Evolutionary conservation across 108 stramenopile species (phyloP), one percentile per base, ranked within the genome.

Genomic region (Skeletonema marinoi): DNA sequence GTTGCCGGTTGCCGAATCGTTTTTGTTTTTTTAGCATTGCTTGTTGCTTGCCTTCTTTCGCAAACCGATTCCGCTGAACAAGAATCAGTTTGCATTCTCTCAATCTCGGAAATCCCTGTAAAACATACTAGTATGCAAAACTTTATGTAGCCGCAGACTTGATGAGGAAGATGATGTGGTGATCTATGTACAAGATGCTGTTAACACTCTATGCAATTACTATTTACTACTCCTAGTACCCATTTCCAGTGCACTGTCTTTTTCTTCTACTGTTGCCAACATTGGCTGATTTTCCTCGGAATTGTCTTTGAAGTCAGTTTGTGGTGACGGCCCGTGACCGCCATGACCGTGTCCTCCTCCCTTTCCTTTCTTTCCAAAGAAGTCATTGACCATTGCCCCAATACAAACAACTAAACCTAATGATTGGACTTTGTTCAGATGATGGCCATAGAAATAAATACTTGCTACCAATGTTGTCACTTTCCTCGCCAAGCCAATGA

Each of bases 401-500:
- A 98, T 84, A 61, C 88, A 77, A 65, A 98, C 66, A 32, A 85
- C 68, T 16, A 98, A 87, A 51, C 97, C 98, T 9, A 81, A 69
- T 2, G 73, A 70, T 87, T 98, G 98, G 2, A 88, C 63, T 41
- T 80, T 87, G 85, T 95, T 97, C 19, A 97, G 64, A 51, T 80
- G 41, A 70, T 98, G 98, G 6, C 96, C 95, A 84, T 97, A 99
- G 82, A 98, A 94, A 76, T 96, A 90, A 51, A 99, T 97, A 46
- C 92, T 94, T 46, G 95, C 93, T 39, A 98, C 88, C 63, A 99
- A 81, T 8, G 98, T 98, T 3, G 97, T 89, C 48, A 99, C 95
- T 81, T 99, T 99, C 63, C 98, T 78, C 29, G 93, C 93, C 41
- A 99, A 69, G 32, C 98, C 98, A 73, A 99, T 99, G 70, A 99